Conservation (phyloP, 257 asterid genomes). For the Fraxinus pennsylvanica region DNA sequence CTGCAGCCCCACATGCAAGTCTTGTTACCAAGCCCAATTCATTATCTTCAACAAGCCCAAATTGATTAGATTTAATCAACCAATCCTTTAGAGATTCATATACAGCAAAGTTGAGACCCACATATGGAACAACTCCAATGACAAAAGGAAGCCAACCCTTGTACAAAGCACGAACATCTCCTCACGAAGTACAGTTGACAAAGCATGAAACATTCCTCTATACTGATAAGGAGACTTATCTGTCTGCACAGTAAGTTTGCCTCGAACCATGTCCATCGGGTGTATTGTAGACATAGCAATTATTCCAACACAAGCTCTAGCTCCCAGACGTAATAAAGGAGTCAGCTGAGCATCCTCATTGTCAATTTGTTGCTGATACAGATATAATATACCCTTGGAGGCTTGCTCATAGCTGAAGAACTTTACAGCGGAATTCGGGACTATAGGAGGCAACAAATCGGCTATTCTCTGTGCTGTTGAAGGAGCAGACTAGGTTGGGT, state of each 20-base stretch:
- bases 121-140: constrained; percentile 96
- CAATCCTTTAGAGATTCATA: constrained; percentile 95
- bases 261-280: constrained; percentile 99
- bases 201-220: too few relatives aligned
- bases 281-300: constrained; percentile 98
- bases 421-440: too few relatives aligned
- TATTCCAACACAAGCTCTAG: constrained; percentile 99
- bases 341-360: constrained; percentile 84
- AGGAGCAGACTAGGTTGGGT: too few relatives aligned
- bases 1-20: constrained; percentile 57
- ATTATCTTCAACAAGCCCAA: constrained; percentile 54
- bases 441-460: too few relatives aligned
- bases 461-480: too few relatives aligned
- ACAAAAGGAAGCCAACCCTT: too few relatives aligned
- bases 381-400: too few relatives aligned
- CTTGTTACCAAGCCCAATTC: constrained; percentile 44
- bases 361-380: too few relatives aligned
- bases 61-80: constrained; percentile 64
- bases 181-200: too few relatives aligned
- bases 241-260: constrained; percentile 95
- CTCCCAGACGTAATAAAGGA: constrained; percentile 89
- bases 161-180: too few relatives aligned
- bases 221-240: too few relatives aligned
- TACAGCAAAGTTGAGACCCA: constrained; percentile 96
- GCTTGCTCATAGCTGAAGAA: too few relatives aligned